These are phyloP conservation scores for Lithospermum erythrorhizon DNA, from an alignment of 257 asterid species.

Conservation along the genomic window DNA sequence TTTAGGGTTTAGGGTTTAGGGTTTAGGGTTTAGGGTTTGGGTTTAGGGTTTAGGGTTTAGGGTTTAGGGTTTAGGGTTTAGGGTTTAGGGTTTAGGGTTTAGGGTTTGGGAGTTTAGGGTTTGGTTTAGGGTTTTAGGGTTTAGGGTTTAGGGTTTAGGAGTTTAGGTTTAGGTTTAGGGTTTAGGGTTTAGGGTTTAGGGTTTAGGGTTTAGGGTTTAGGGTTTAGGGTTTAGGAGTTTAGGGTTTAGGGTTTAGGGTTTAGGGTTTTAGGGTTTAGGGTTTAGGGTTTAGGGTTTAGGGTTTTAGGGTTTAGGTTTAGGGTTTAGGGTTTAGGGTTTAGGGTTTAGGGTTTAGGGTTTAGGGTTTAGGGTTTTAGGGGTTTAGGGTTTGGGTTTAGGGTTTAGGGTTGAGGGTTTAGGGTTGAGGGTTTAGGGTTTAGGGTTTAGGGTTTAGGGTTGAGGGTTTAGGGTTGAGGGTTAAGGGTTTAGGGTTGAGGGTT, in stretches of 20 bases:
- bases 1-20: slow-evolving; percentile 1
- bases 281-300: too few relatives aligned
- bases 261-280: too few relatives aligned
- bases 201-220: slow-evolving; percentile 5
- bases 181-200: slow-evolving; percentile 4
- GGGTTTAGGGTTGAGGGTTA: slow-evolving; percentile 6
- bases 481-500: slow-evolving; percentile 6
- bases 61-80: slow-evolving; percentile 2
- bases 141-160: too few relatives aligned
- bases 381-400: too few relatives aligned
- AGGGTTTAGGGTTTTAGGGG: too few relatives aligned
- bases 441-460: not conserved
- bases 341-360: not conserved
- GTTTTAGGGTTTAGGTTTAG: too few relatives aligned
- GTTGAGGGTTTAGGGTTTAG: too few relatives aligned
- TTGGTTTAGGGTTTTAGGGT: too few relatives aligned
- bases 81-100: slow-evolving; percentile 1
- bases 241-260: not conserved
- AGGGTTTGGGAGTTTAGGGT: not conserved
- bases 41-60: slow-evolving; percentile 2
- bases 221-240: not conserved
- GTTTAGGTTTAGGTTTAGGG: not conserved
- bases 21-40: not conserved
- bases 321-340: slow-evolving; percentile 1
- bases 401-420: too few relatives aligned